Evolutionary conservation across 805 yeast species (phyloP).

Genomic region (Kodamaea sagamina): DNA sequence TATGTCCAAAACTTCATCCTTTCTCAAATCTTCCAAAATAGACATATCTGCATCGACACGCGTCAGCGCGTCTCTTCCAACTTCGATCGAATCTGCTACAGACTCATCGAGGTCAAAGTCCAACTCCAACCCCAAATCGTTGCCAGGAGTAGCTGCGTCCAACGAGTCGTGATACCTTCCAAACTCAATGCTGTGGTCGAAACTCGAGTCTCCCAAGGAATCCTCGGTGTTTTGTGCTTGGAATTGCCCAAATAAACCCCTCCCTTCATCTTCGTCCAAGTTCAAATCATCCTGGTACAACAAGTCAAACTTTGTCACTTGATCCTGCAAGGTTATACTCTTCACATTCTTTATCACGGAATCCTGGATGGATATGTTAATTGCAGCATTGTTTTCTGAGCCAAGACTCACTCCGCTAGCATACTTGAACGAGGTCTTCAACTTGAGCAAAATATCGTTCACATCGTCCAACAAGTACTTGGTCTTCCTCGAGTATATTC

Average conservation of each 20-base stretch:
- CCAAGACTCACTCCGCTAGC: conserved; percentile 36
- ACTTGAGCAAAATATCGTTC: conserved; percentile 66
- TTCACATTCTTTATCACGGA: conserved; percentile 62
- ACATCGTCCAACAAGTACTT: conserved; percentile 82
- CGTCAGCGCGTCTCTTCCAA: conserved; percentile 47
- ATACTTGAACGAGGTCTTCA: conserved; percentile 63
- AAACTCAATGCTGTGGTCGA: conserved; percentile 65
- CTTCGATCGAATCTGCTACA: conserved; percentile 50
- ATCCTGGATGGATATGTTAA: conserved; percentile 59
- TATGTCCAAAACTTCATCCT: conserved; percentile 21
- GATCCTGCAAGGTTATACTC: conserved; percentile 67
- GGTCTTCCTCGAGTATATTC: conserved; percentile 84
- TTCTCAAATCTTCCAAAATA: conserved; percentile 20
- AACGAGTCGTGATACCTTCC: conserved; percentile 52
- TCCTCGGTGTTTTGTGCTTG: conserved; percentile 16
- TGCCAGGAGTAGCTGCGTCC: conserved; percentile 26
- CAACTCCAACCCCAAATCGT: conserved; percentile 29
- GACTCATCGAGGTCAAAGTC: conserved; percentile 47
- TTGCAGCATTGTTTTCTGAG: conserved; percentile 26
- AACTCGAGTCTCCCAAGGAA: conserved; percentile 34
- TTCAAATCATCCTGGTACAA: conserved; percentile 61
- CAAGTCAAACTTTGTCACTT: conserved; percentile 76
- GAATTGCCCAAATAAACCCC: conserved; percentile 26
- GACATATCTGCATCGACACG: conserved; percentile 29
- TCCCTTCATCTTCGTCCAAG: conserved; percentile 29